Percentiles rank a stretch among this genome's conserved stretches.
phyloP scores from a whole-genome alignment of 2,329 filamentous ascomycete species.

The Colletotrichum noveboracense region DNA sequence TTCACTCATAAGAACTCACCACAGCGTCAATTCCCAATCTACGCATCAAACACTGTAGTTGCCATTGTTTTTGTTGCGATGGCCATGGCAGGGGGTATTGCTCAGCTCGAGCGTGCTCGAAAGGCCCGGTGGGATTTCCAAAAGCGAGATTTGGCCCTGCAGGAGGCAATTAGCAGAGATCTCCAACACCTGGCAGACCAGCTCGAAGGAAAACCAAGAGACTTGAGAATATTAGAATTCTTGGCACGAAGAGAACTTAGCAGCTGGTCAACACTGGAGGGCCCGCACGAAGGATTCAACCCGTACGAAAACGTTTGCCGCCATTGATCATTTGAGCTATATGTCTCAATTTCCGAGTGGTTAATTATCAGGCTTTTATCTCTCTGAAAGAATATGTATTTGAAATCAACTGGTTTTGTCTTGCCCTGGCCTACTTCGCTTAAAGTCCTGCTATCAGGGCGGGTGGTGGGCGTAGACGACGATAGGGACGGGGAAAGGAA shows the following conservation, averaged over 20 bases:
- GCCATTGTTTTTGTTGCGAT: conserved; percentile 15
- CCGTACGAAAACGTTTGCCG: neutral
- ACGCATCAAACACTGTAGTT: conserved; percentile 16
- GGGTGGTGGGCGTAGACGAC: neutral
- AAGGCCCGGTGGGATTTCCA: neutral
- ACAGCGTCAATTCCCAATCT: neutral
- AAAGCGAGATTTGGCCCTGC: neutral
- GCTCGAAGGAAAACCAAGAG: neutral
- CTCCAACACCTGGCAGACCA: neutral
- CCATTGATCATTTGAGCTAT: neutral
- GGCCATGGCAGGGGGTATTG: conserved; percentile 8
- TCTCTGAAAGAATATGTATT: neutral
- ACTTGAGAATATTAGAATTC: conserved; percentile 1
- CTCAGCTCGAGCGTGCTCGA: neutral
- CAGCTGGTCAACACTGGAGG: neutral
- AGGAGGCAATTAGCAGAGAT: neutral
- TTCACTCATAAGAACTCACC: neutral
- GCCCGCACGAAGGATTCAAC: neutral
- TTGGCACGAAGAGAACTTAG: neutral
- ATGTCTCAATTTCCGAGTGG: neutral
- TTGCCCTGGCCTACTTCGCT: neutral
- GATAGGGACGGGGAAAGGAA: neutral
- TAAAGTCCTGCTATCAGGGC: neutral
- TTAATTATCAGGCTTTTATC: neutral
- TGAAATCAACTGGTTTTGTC: too few species aligned